Evolutionary conservation across 352 stramenopile genomes (phyloP).

Genomic region (Phytophthora pluvialis): DNA sequence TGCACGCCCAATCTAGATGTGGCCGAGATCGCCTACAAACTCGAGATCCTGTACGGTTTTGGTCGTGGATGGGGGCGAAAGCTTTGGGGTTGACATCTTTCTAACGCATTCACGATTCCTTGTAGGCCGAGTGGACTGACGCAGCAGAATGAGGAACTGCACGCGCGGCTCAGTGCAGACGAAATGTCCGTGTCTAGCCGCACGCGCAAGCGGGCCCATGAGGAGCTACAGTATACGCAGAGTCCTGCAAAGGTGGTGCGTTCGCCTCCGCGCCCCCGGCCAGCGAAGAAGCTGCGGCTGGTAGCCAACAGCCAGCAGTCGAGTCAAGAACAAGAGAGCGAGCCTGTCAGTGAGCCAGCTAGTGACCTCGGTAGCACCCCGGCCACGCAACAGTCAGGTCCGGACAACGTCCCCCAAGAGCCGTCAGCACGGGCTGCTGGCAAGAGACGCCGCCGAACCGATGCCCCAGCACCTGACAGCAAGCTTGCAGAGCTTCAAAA

Average conservation of each 20-base stretch:
- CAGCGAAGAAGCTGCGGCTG: slow-evolving; percentile 28
- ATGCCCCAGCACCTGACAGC: slow-evolving; percentile 18
- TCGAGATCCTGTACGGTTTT: slow-evolving; percentile 66
- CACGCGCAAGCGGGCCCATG: slow-evolving; percentile 34
- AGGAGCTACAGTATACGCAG: slow-evolving; percentile 39
- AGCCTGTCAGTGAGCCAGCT: slow-evolving; percentile 14
- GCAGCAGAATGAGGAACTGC: slow-evolving; percentile 23
- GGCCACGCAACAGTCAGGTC: slow-evolving; percentile 3
- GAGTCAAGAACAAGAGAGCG: slow-evolving; percentile 8
- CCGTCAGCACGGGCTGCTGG: slow-evolving; percentile 10
- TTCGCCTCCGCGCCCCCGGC: slow-evolving; percentile 20
- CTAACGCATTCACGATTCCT: slow-evolving; percentile 2
- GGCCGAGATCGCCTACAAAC: slow-evolving; percentile 46
- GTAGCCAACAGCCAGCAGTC: slow-evolving; percentile 12
- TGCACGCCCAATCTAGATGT: slow-evolving; percentile 15
- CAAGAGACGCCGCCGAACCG: slow-evolving; percentile 18
- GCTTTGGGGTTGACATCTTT: too few species aligned
- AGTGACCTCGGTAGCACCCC: neutral
- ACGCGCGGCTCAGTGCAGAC: slow-evolving; percentile 30
- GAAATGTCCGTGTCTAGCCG: slow-evolving; percentile 25
- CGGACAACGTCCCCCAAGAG: neutral
- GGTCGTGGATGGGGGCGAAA: neutral
- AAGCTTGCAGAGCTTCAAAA: slow-evolving; percentile 14
- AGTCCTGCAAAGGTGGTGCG: slow-evolving; percentile 23
- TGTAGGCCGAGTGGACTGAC: slow-evolving; percentile 40